Conservation (phyloP, 768 basidiomycete genomes). For the Bullera alba region DNA sequence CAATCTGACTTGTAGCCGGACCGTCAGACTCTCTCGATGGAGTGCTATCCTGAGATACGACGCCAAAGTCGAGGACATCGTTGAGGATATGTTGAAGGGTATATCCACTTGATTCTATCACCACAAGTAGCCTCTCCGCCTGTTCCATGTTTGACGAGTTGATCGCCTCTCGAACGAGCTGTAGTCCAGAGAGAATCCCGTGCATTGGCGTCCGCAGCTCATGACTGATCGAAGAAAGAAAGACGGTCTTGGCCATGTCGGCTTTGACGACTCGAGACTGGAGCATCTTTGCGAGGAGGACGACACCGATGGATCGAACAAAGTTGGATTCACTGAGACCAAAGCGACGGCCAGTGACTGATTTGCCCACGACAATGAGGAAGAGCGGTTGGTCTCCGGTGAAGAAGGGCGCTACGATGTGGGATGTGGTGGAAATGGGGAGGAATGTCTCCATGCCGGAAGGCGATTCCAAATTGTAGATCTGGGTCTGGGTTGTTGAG, state of each 20-base stretch:
- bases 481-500: too few relatives aligned
- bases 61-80: conserved; percentile 29
- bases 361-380: conserved; percentile 14
- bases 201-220: conserved; percentile 39
- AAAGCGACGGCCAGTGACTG: conserved; percentile 4
- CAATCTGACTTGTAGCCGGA: too few relatives aligned
- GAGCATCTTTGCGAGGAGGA: conserved; percentile 20
- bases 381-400: conserved; percentile 21
- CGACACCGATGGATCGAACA: conserved; percentile 16
- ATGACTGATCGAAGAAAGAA: conserved; percentile 35
- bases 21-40: too few relatives aligned
- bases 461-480: too few relatives aligned
- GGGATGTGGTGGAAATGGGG: conserved; percentile 6
- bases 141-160: conserved; percentile 7
- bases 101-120: conserved; percentile 20
- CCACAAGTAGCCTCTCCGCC: background rate
- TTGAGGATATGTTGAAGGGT: conserved; percentile 26
- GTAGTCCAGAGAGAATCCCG: conserved; percentile 25
- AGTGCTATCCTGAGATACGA: background rate
- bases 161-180: conserved; percentile 18
- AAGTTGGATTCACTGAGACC: conserved; percentile 11
- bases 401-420: conserved; percentile 19
- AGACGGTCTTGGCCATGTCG: conserved; percentile 31
- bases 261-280: conserved; percentile 18
- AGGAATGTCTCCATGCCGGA: conserved; percentile 21